Evolutionary conservation across 768 basidiomycete species (phyloP).

Genomic region (Mycena chlorophos): DNA sequence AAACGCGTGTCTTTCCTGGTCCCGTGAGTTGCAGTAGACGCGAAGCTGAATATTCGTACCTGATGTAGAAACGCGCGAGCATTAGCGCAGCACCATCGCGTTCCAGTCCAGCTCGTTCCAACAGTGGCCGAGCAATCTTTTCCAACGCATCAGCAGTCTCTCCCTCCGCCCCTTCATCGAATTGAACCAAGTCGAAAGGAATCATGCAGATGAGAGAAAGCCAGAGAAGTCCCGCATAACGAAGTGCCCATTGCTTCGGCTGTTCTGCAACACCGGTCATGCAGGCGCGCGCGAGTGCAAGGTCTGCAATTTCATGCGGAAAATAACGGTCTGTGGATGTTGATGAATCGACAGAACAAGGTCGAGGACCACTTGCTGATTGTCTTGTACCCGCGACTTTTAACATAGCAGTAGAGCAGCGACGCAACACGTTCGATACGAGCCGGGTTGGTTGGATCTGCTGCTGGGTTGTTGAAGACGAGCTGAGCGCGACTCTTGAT

Average conservation of each 20-base stretch:
- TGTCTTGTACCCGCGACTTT: slow-evolving; percentile 87
- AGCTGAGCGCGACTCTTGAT: slow-evolving; percentile 57
- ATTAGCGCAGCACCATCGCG: slow-evolving; percentile 79
- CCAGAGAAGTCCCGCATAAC: slow-evolving; percentile 87
- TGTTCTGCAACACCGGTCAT: slow-evolving; percentile 50
- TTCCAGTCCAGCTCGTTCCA: slow-evolving; percentile 76
- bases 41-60: slow-evolving; percentile 46
- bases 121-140: slow-evolving; percentile 52
- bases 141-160: slow-evolving; percentile 62
- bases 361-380: slow-evolving; percentile 68
- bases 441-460: slow-evolving; percentile 28
- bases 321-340: slow-evolving; percentile 77
- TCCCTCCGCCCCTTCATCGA: slow-evolving; percentile 65
- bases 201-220: slow-evolving; percentile 92
- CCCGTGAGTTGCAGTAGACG: slow-evolving; percentile 1
- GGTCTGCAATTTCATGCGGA: slow-evolving; percentile 85
- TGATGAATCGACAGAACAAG: slow-evolving; percentile 7
- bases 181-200: slow-evolving; percentile 87
- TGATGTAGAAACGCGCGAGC: slow-evolving; percentile 78
- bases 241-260: slow-evolving; percentile 68
- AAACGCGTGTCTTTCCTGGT: slow-evolving; percentile 59
- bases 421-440: slow-evolving; percentile 55
- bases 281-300: slow-evolving; percentile 72
- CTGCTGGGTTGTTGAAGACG: slow-evolving; percentile 31
- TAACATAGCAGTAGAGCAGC: slow-evolving; percentile 79